Evolutionary conservation across 2,329 filamentous ascomycete species (phyloP), one percentile per base, ranked within the genome.

Genomic region (Coleophoma crateriformis): DNA sequence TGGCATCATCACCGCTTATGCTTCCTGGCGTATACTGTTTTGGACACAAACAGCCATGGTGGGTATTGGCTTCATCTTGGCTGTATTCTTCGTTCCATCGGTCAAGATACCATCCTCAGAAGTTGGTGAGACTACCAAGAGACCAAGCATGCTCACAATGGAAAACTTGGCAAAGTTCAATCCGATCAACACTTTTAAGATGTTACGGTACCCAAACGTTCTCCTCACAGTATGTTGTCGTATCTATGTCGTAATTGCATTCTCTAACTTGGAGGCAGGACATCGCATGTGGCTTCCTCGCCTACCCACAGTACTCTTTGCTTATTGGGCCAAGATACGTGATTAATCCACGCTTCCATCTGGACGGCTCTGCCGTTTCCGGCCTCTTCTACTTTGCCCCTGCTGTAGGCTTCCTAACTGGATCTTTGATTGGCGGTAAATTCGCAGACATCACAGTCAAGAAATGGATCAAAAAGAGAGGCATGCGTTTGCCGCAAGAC

Each of bases 321-420:
- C 70, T 84, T 2, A 83, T 80, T 0, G 78, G 78, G 0, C 84
- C 87, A 42, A 78, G 84, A 14, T 84, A 83, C 55, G 76, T 87
- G 2, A 69, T 88, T 15, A 87, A 87, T 55, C 83, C 84, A 1
- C 79, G 84, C n/a, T 88, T 87, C 68, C 63, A 81, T 46, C 72
- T 88, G 11, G 77, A 76, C 0, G 75, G 75, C 0, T 82, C 84
- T 0, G 70, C 87, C 3, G 75, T 83, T 55, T 78, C 78, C 2
- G 82, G 82, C 2, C 71, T 88, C 0, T 86, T 88, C 66, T 88
- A 86, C 64, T 77, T 88, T 20, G 84, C 84, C 0, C 84, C 84
- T 0, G 84, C 84, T 0, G 77, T 74, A 41, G 84, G 84, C 0
- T 88, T 87, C 52, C 65, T 88, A 0, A 49, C 78, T 0, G 83